A percentile compares a stretch with the other conserved stretches of the same genome.
Conservation (phyloP, 1,284 basidiomycete species). For the Ceraceosorus bombacis region DNA sequence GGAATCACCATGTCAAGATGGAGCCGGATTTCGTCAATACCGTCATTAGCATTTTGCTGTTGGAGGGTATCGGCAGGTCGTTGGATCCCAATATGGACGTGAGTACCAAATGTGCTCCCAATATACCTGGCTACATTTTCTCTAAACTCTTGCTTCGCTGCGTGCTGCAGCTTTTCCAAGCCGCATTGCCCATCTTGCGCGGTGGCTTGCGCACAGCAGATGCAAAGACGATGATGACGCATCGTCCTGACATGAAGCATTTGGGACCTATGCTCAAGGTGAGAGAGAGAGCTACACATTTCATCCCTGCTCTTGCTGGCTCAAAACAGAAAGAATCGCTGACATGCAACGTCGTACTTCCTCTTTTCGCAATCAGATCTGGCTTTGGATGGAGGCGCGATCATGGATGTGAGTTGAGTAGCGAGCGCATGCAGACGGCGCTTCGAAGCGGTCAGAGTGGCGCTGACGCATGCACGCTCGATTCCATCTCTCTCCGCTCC, state of each 20-base stretch:
- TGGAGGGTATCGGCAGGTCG: constrained; percentile 93
- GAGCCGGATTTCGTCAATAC: constrained; percentile 98
- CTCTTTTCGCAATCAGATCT: constrained; percentile 1
- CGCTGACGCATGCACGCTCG: background rate
- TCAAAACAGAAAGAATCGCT: no score
- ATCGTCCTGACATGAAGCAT: background rate
- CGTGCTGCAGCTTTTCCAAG: constrained; percentile 30
- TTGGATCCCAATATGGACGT: constrained; percentile 86
- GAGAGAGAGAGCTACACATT: background rate
- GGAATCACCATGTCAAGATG: constrained; percentile 94
- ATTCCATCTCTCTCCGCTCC: background rate
- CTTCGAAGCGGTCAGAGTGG: no score
- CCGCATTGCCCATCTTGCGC: constrained; percentile 41
- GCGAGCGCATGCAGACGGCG: no score
- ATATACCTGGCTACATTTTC: background rate
- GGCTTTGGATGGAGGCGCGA: constrained; percentile 16
- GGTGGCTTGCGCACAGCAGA: constrained; percentile 6
- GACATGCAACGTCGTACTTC: no score
- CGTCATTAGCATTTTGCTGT: constrained; percentile 80
- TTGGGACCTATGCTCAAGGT: constrained; percentile 15
- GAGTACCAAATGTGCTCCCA: constrained; percentile 55
- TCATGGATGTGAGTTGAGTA: constrained; percentile 4
- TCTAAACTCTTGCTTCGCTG: background rate
- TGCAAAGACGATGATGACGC: background rate
- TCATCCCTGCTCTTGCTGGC: background rate